Base-by-base conservation (phyloP, 805 yeast species). In the Suhomyces faveliae region DNA sequence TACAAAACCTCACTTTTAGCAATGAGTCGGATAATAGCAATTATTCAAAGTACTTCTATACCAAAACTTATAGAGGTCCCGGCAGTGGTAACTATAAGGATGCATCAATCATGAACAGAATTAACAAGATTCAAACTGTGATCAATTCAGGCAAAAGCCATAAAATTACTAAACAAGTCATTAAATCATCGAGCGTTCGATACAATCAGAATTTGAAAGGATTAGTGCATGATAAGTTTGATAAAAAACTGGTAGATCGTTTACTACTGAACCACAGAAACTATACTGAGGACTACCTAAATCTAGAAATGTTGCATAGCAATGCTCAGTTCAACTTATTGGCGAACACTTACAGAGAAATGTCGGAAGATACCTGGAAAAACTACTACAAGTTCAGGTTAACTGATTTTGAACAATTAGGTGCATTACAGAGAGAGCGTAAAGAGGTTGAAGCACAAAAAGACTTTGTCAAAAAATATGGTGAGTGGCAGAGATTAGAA, bases 71-170 rank as follows among this genome's bases (percentile, higher is more conserved):
- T 47, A 60, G 77, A 40, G 78, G 78, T 0, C 77, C 76, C 2
- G 78, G 78, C 1, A 66, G 71, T 39, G 77, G 78, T 2, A 73
- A 71, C 49, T 73, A 70, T 53, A 73, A 73, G 51, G 78, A 73
- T 54, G 75, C 74, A 0, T 67, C 75, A 2, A 52, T 73, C 35
- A 66, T 70, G 50, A 71, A 68, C 51, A 60, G 67, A 38, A 68
- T 73, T 51, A 73, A 71, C 54, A 63, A 63, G 44, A 64, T 73
- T 39, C 68, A 62, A 5, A 46, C 59, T n/a, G 23, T 55, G 4
- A 47, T 43, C 15, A 49, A 42, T 19, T 35, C 50, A 3, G 37
- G 37, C 5, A 33, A 33, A 17, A 33, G 37, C 37, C 72, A 67
- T 45, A 51, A 59, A 20, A 42, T 55, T 3, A 42, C 53, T 8